Base-by-base conservation (phyloP, 129 eudicot species). In the Escallonia herrerae region DNA sequence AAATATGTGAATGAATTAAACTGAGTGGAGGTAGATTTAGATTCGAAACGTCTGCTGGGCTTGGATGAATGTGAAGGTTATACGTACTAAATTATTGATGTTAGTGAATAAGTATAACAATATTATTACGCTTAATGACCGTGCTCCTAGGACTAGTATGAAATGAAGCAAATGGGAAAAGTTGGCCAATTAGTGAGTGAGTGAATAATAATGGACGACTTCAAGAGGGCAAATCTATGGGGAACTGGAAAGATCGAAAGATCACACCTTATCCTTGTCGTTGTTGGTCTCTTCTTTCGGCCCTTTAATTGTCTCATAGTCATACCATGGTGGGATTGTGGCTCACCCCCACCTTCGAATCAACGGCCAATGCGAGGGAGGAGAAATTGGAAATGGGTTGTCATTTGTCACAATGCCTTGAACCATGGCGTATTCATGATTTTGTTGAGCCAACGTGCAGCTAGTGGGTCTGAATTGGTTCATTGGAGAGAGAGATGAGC, bases 261-360 rank as follows among this genome's bases (percentile, higher is more conserved):
- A 15, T 56, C 67, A n/a, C 10, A 10, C 46, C 55, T 45, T 45
- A 45, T 64, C 68, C 55, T 49, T 41, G 8, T 33, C 56, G 3
- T 5, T 8, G 40, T 5, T 56, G 40, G 40, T 56, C 41, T 64
- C 47, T 22, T 14, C 68, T 64, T 64, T 64, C 68, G 68, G 68
- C 68, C 58, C 15, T 43, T 22, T 22, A 22, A 49, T 6, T 64
- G 58, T 64, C 68, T 49, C 40, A 6, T 15, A 7, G 6, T 5
- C 37, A n/a, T 0, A 6, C 15, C 6, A 14, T 55, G 59, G 33
- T 55, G 58, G 59, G 33, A 60, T 7, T 38, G 4, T 9, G 10
- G 11, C 40, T 33, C 15, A 15, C 55, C 66, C 67, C 67, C 67
- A 63, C 67, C 14, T 63, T 50, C 33, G 5, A 63, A 63, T 50